Evolutionary conservation across 2,329 filamentous ascomycete species (phyloP), one percentile per base, ranked within the genome.

Genomic region (Fusarium sp.): DNA sequence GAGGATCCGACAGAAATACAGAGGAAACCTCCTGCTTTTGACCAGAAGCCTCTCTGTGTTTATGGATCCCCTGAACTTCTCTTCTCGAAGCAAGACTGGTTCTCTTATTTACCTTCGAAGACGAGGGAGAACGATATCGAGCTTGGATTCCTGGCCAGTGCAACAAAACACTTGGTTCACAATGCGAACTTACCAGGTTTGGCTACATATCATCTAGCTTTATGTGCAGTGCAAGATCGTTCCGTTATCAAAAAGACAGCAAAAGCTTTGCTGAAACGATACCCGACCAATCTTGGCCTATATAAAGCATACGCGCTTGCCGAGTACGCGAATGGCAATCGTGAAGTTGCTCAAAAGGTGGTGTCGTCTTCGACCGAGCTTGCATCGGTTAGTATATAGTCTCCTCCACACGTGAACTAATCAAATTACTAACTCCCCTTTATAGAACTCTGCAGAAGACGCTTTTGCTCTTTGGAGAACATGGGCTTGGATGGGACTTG

Each of bases 251-350:
- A 88, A 71, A 97, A 93, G 76, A 83, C 86, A 9, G 92, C 93
- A 1, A 97, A 93, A 74, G 80, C 81, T 9, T 82, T 97, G 0
- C 80, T 98, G n/a, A 95, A 92, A 76, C 85, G 85, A 50, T 87
- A 88, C 59, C 84, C 90, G 0, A 84, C 88, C 2, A 91, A 89
- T 72, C 78, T 92, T 5, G 82, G 84, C 16, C 82, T 98, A 1
- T 98, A 97, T 79, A 92, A 94, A 71, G 89, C 90, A 1, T 97
- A 95, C 75, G 93, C 91, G 0, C 80, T 93, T 16, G 88, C 94
- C 6, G 93, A 97, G 78, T 85, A 81, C 70, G 82, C 83, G 2
- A 86, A 85, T 30, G 88, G 85, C 0, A 90, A 91, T 25, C 71
- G 77, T 3, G 83, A 87, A 1, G 82, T 88, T 49, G 90, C 91